Conservation (phyloP, 1,139 yeast genomes). For the Pichia sp. region DNA sequence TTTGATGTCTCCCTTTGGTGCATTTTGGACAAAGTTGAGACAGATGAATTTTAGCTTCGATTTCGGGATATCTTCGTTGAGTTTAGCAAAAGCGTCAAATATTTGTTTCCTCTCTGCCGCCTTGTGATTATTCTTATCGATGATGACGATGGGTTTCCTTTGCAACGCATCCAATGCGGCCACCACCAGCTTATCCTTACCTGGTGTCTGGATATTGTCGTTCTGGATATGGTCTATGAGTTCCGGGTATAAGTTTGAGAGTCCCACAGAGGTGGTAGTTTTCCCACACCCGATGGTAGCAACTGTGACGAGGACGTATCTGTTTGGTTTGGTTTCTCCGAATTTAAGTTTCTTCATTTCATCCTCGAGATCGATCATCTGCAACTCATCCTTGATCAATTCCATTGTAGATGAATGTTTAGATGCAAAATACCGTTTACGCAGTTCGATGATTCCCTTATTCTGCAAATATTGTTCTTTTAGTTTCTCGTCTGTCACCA, state of each 20-base stretch:
- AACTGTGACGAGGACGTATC: constrained; percentile 65
- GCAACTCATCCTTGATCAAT: constrained; percentile 23
- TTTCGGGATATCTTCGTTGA: constrained; percentile 30
- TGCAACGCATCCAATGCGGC: constrained; percentile 38
- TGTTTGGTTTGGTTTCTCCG: constrained; percentile 12
- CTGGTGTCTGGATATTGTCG: constrained; percentile 58
- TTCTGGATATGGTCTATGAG: constrained; percentile 77
- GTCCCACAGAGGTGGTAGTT: constrained; percentile 68
- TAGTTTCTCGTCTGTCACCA: constrained; percentile 39
- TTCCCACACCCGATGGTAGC: constrained; percentile 97
- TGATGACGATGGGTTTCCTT: constrained; percentile 45
- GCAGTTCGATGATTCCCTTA: constrained; percentile 66
- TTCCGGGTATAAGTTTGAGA: constrained; percentile 45
- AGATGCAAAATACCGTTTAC: constrained; percentile 47
- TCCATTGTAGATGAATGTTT: constrained; percentile 22
- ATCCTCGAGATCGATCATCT: constrained; percentile 16
- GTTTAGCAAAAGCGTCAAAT: constrained; percentile 43
- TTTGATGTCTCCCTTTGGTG: constrained; percentile 21
- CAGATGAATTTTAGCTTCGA: constrained; percentile 49
- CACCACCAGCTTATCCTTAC: constrained; percentile 45
- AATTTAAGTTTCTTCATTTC: constrained; percentile 21
- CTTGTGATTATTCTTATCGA: constrained; percentile 82
- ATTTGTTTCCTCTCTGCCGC: constrained; percentile 61
- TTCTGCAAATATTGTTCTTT: constrained; percentile 44
- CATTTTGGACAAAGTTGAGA: constrained; percentile 54